These are phyloP conservation scores for Stereum hirsutum DNA, from an alignment of 1,284 basidiomycete genomes.

Conservation along the genomic window DNA sequence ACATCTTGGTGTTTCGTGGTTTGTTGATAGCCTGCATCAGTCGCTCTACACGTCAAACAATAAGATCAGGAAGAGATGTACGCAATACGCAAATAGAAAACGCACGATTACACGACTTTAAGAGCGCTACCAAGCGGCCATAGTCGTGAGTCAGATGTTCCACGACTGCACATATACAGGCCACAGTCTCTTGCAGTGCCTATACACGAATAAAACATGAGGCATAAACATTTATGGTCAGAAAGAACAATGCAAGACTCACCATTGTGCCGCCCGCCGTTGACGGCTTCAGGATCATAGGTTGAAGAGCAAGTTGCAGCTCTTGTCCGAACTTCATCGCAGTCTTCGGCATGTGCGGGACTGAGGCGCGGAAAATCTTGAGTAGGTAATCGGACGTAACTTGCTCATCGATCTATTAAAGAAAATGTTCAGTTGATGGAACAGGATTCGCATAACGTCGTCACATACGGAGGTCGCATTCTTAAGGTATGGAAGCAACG, in stretches of 20 bases:
- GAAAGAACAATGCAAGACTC: constrained; percentile 13
- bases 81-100: constrained; percentile 3
- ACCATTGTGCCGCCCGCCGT: constrained; percentile 57
- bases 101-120: constrained; percentile 78
- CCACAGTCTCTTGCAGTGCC: constrained; percentile 84
- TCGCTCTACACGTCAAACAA: constrained; percentile 30
- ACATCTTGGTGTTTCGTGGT: constrained; percentile 14
- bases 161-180: constrained; percentile 84
- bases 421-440: constrained; percentile 6
- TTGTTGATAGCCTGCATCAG: constrained; percentile 41
- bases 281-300: constrained; percentile 81
- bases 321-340: constrained; percentile 81
- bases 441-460: background rate
- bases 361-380: constrained; percentile 78
- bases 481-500: constrained; percentile 82
- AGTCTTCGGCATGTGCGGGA: constrained; percentile 85
- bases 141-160: constrained; percentile 85
- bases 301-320: constrained; percentile 72
- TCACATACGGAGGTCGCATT: constrained; percentile 59
- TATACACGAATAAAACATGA: constrained; percentile 22
- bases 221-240: background rate
- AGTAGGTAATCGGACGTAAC: constrained; percentile 77
- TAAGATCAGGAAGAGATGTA: background rate
- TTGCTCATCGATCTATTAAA: constrained; percentile 68
- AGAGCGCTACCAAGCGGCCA: constrained; percentile 60